Evolutionary conservation across 805 yeast species (phyloP), one percentile per base, ranked within the genome.

Genomic region (Wickerhamiella sergipiensis): DNA sequence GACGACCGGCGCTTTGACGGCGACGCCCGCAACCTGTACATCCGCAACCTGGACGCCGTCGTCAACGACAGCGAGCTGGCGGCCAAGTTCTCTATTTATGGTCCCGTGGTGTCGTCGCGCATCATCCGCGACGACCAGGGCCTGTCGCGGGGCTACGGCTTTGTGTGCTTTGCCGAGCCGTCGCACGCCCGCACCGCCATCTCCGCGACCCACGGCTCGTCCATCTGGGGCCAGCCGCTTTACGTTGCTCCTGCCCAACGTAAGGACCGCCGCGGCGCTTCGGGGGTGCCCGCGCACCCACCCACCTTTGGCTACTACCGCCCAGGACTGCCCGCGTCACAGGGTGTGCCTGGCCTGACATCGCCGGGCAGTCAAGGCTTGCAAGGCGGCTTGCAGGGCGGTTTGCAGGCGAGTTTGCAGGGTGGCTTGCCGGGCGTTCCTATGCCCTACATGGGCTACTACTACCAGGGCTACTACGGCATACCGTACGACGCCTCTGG

Each of bases 171-270:
- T 62, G 79, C 78, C 59, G 69, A 69, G 55, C 81, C 84, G 50
- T 69, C 77, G 47, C 76, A 80, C 60, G 92, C 94, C 7, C 75
- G 78, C 47, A 71, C 73, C 59, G 90, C 94, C 15, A 78, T 83
- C 50, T 75, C 77, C 45, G 80, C 74, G 49, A 81, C 76, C 77
- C 76, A 75, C 63, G 81, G 80, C 55, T 69, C 68, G 57, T 73
- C 70, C 53, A 61, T 78, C 52, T 56, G 59, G 55, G 80, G 79
- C 47, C 76, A 75, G 58, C 70, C 67, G 58, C 67, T 82, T 49
- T 74, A 73, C 60, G 89, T 85, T 39, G 82, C 90, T 46, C 78
- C 85, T 67, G 94, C 94, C 23, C 88, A 82, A 66, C 73, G 82
- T 66, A 79, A 79, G 47, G 53, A 53, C 17, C 50, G 51, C 24